These are phyloP conservation scores for Hevea brasiliensis DNA, from an alignment of 345 rosid genomes.

Conservation along the genomic window DNA sequence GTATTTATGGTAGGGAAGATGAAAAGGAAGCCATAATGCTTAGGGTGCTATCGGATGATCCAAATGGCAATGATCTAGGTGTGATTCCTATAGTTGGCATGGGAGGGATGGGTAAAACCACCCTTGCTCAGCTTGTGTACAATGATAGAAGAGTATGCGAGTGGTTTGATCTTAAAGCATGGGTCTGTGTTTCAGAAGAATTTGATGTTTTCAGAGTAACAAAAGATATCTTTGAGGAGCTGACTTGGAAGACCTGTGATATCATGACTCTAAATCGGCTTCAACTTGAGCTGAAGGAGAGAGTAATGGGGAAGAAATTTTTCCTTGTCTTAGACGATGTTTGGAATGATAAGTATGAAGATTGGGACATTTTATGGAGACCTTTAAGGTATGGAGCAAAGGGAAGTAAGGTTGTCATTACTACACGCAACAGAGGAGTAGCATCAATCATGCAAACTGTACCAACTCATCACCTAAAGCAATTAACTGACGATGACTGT, in stretches of 20 bases:
- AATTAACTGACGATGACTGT: background rate
- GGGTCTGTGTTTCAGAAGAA: constrained; percentile 18
- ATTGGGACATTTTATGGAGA: background rate
- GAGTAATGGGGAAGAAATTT: background rate
- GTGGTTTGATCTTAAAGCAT: constrained; percentile 7
- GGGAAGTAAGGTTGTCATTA: constrained; percentile 8
- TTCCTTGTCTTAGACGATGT: constrained; percentile 17
- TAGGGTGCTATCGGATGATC: background rate
- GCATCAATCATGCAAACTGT: background rate
- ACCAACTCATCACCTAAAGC: background rate
- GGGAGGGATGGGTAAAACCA: constrained; percentile 19
- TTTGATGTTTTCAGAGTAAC: constrained; percentile 3
- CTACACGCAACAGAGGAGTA: background rate
- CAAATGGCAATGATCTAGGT: background rate
- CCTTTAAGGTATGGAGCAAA: background rate
- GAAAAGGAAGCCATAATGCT: constrained; percentile 20
- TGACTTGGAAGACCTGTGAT: background rate
- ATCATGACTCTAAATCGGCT: background rate
- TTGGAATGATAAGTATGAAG: background rate
- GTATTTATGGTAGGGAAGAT: constrained; percentile 33
- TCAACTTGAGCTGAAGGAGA: constrained; percentile 14
- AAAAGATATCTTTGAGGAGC: constrained; percentile 6
- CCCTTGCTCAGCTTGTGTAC: constrained; percentile 17
- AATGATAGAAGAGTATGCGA: constrained; percentile 3
- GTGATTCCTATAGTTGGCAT: constrained; percentile 33